Conservation (phyloP, 805 yeast species). For the Candida sanyiensis region DNA sequence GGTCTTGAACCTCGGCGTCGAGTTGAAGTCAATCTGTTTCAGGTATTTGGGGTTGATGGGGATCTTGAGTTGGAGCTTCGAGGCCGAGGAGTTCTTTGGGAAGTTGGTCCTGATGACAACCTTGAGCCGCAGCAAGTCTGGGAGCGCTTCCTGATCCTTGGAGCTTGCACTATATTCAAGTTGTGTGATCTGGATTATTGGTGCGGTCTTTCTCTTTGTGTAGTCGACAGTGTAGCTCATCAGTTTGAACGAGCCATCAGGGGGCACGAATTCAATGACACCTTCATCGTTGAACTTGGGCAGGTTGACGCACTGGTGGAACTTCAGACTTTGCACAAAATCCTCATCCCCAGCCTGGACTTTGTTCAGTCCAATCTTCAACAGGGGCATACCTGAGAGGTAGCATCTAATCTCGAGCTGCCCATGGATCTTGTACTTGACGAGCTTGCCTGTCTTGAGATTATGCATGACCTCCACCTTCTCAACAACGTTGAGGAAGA, state of each 20-base stretch:
- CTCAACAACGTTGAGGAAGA: slow-evolving; percentile 83
- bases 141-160: too few relatives aligned
- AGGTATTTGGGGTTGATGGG: slow-evolving; percentile 48
- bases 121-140: slow-evolving; percentile 6
- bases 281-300: slow-evolving; percentile 45
- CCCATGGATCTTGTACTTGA: slow-evolving; percentile 67
- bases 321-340: slow-evolving; percentile 61
- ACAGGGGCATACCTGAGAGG: slow-evolving; percentile 85
- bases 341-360: slow-evolving; percentile 24
- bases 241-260: slow-evolving; percentile 53
- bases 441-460: slow-evolving; percentile 44
- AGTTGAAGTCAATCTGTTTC: slow-evolving; percentile 35
- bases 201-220: slow-evolving; percentile 4
- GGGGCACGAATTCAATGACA: slow-evolving; percentile 75
- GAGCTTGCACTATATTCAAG: slow-evolving; percentile 4
- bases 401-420: slow-evolving; percentile 67
- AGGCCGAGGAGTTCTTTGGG: slow-evolving; percentile 57
- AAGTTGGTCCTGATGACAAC: slow-evolving; percentile 48
- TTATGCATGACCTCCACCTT: slow-evolving; percentile 63
- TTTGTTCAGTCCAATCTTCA: slow-evolving; percentile 74
- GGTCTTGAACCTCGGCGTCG: slow-evolving; percentile 61
- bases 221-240: slow-evolving; percentile 8
- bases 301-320: slow-evolving; percentile 84
- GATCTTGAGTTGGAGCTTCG: slow-evolving; percentile 49
- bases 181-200: slow-evolving; percentile 16